These are phyloP conservation scores for Trichosporon sp. DNA, from an alignment of 1,284 basidiomycete genomes.

Conservation along the genomic window DNA sequence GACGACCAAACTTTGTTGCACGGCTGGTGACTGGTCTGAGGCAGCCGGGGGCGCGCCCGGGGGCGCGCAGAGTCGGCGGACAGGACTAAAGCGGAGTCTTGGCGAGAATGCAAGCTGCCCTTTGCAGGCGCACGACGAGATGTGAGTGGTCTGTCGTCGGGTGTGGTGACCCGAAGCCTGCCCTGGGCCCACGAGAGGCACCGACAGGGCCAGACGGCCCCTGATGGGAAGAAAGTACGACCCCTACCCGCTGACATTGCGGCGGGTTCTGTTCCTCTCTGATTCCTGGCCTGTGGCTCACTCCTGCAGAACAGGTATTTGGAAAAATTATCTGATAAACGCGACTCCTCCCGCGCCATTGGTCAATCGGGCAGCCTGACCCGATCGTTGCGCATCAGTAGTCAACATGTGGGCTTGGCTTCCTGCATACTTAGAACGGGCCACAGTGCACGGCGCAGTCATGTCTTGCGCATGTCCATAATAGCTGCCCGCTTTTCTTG, in stretches of 20 bases:
- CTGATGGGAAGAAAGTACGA: slow-evolving; percentile 2
- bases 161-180: slow-evolving; percentile 12
- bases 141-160: slow-evolving; percentile 4
- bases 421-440: not conserved
- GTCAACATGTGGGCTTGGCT: not conserved
- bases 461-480: too few relatives aligned
- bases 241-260: not conserved
- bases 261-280: not conserved
- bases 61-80: not conserved
- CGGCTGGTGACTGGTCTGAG: not conserved
- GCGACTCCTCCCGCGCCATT: not conserved
- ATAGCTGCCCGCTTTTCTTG: not conserved
- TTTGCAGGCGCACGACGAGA: not conserved
- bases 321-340: slow-evolving; percentile 14
- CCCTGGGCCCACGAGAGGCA: not conserved
- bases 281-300: slow-evolving; percentile 8
- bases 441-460: not conserved
- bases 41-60: not conserved
- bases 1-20: slow-evolving; percentile 3
- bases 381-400: not conserved
- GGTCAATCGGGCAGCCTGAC: slow-evolving; percentile 13
- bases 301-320: not conserved
- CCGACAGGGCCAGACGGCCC: not conserved
- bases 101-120: not conserved
- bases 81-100: slow-evolving; percentile 10